Percentiles rank a stretch among this genome's conserved stretches.
Evolutionary conservation across 2,329 filamentous ascomycete genomes (phyloP).

Genomic region (Trichoderma lentiforme): DNA sequence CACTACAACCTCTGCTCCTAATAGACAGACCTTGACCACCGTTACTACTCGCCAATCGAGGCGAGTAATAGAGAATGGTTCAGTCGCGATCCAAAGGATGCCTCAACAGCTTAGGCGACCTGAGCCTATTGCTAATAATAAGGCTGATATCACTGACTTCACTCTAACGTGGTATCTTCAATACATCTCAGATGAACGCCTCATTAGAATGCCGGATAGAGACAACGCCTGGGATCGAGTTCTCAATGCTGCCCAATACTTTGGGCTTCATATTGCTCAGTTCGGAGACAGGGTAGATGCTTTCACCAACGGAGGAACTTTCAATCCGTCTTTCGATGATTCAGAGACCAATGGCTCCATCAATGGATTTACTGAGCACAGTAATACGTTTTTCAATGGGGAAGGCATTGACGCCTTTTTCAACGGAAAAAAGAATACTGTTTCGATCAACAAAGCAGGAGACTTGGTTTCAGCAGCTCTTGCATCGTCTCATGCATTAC

Average conservation of each 20-base stretch:
- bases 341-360: neutral
- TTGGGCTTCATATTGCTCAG: constrained; percentile 38
- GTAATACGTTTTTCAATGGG: neutral
- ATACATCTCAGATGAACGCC: constrained; percentile 38
- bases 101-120: neutral
- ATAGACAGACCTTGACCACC: neutral
- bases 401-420: neutral
- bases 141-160: neutral
- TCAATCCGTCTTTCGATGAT: neutral
- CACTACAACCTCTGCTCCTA: neutral
- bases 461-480: constrained; percentile 32
- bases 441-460: neutral
- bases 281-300: constrained; percentile 34
- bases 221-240: constrained; percentile 43
- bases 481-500: constrained; percentile 37
- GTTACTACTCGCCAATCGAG: neutral
- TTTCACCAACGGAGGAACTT: constrained; percentile 22
- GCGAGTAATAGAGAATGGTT: neutral
- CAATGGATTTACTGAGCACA: neutral
- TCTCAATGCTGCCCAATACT: constrained; percentile 40
- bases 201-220: constrained; percentile 39
- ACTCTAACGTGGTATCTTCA: constrained; percentile 28
- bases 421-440: neutral
- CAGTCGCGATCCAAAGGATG: neutral
- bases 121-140: neutral